Base-by-base conservation (phyloP, 495 filamentous ascomycete genomes). In the Talaromyces borbonicus region DNA sequence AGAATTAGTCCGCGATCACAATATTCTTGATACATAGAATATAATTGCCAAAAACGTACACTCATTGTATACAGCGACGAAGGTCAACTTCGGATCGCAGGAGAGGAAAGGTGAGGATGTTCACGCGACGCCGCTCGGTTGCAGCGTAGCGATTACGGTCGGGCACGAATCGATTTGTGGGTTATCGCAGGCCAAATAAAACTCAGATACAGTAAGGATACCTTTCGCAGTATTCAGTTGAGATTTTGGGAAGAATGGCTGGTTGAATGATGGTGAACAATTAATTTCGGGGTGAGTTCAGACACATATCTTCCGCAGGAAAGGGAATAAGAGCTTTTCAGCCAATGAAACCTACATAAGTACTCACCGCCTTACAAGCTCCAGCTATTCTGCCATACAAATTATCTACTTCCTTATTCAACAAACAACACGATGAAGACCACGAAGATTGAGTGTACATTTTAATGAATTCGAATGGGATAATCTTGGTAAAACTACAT, bases 31-130 rank as follows among this genome's bases (percentile, higher is more conserved):
- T n/a, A n/a, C n/a, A n/a, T n/a, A n/a, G n/a, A n/a, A n/a, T n/a
- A n/a, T n/a, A n/a, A n/a, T n/a, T n/a, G n/a, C n/a, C n/a, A n/a
- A 47, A 35, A 37, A 66, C 65, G 32, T 47, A 71, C 66, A 57
- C 66, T 71, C 67, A 69, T 71, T 50, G 9, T 38, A 9, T 16
- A n/a, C 11, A n/a, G 32, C 9, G 37, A 39, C 4, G 2, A 38
- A 38, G 11, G 5, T 24, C 20, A 11, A 27, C n/a, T 27, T 29
- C 27, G 23, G 11, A 14, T 9, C 27, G 5, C 14, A 20, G n/a
- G n/a, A n/a, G n/a, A n/a, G n/a, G n/a, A n/a, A n/a, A 38, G 35
- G 15, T 19, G 6, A 20, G 16, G 16, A 20, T 38, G 7, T 38
- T 38, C 35, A 20, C 35, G 35, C 35, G 35, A 31, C n/a, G 24